Base-by-base conservation (phyloP, 1,139 yeast species). In the Pneumocystis carinii region DNA sequence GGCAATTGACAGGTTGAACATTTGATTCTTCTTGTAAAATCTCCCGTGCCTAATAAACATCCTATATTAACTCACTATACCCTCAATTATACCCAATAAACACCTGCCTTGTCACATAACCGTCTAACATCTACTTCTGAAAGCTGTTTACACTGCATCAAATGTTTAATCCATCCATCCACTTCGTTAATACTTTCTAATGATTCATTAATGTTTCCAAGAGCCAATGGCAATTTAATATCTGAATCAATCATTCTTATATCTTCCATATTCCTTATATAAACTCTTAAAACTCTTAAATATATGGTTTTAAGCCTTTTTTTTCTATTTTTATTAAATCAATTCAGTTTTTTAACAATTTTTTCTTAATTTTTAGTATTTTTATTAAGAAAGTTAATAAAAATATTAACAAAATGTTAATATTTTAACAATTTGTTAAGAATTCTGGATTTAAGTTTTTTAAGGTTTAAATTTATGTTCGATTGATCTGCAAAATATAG, bases 1-100 rank as follows among this genome's bases (percentile, higher is more conserved):
- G 95, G 70, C 84, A 83, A 65, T 81, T 87, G 60, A 90, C 96
- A 1, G 96, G 96, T 75, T 89, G 96, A 59, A 90, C 97, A 72
- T 90, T 90, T 48, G 71, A 66, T 62, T 73, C 75, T 42, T 67
- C 66, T 53, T 66, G 64, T 56, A 73, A 66, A 19, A 73, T 70
- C 59, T 73, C 75, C 15, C 72, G 68, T 7, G 75, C 72, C 68
- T 68, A 59, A 53, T 58, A 15, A 15, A 53, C n/a, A 10, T 14
- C 59, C 60, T 38, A 29, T 12, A 7, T 17, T 57, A 57, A 24
- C 35, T 7, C 4, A 37, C 14, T 29, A 27, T 29, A 7, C 24
- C n/a, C 3, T 24, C 1, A 24, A 24, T n/a, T 24, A 24, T 24
- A 24, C 7, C 14, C 24, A 24, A 2, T 12, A 57, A 24, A 59